Evolutionary conservation across 2,329 filamentous ascomycete genomes (phyloP).

Genomic region (Metarhizium brunneum): DNA sequence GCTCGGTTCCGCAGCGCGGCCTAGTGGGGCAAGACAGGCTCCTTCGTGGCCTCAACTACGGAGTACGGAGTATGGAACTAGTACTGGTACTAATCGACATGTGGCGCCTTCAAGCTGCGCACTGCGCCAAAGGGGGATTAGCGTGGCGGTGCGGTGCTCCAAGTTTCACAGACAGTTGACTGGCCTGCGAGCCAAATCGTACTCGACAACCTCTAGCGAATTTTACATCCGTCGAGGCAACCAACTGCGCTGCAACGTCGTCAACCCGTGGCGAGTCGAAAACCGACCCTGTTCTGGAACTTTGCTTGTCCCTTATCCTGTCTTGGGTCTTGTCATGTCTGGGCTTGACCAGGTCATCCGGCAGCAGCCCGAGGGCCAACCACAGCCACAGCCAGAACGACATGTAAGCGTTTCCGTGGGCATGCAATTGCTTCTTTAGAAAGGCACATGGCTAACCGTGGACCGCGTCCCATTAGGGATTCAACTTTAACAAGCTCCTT

Average conservation of each 20-base stretch:
- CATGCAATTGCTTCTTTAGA: neutral
- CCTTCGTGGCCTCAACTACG: no score
- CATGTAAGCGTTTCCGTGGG: conserved; percentile 16
- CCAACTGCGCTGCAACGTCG: neutral
- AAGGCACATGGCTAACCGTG: neutral
- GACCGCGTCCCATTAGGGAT: conserved; percentile 14
- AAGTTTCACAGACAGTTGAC: no score
- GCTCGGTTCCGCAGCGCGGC: no score
- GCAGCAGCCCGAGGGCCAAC: conserved; percentile 16
- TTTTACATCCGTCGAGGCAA: neutral
- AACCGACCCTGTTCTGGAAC: neutral
- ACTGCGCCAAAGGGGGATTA: neutral
- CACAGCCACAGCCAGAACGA: conserved; percentile 7
- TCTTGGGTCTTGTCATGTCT: neutral
- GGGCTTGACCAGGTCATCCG: neutral
- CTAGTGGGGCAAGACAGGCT: no score
- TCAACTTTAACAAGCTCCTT: conserved; percentile 36
- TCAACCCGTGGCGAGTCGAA: neutral
- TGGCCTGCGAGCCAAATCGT: no score
- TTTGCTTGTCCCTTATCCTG: neutral
- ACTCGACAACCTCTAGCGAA: neutral
- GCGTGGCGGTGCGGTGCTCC: neutral
- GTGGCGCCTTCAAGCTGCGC: no score
- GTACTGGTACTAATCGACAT: no score
- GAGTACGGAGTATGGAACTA: no score